Evolutionary conservation across 2,329 filamentous ascomycete genomes (phyloP).

Genomic region (Diaporthe aspalathi): DNA sequence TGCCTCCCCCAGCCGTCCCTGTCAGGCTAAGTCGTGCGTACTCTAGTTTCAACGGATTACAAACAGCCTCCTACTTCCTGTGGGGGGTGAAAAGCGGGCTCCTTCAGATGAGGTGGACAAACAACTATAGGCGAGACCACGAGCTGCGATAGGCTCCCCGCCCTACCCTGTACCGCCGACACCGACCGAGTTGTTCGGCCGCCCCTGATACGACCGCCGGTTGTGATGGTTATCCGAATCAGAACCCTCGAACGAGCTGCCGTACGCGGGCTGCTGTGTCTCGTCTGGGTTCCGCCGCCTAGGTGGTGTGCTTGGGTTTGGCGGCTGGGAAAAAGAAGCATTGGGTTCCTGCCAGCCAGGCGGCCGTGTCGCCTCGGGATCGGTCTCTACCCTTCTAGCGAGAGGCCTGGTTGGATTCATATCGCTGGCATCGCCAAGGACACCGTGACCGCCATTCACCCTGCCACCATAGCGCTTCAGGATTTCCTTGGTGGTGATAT

Average conservation of each 20-base stretch:
- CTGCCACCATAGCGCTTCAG: constrained; percentile 88
- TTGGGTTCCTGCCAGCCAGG: constrained; percentile 76
- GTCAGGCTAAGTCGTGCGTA: constrained; percentile 23
- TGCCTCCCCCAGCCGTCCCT: constrained; percentile 25
- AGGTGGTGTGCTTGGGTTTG: constrained; percentile 60
- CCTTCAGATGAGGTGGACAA: constrained; percentile 17
- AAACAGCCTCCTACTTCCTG: constrained; percentile 35
- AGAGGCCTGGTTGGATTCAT: constrained; percentile 66
- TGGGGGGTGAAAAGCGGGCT: constrained; percentile 3
- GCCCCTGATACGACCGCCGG: constrained; percentile 64
- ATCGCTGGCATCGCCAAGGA: constrained; percentile 70
- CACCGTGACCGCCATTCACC: constrained; percentile 59
- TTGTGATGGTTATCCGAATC: constrained; percentile 54
- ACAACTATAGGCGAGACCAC: constrained; percentile 17
- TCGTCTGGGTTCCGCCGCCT: constrained; percentile 62
- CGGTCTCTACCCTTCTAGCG: constrained; percentile 81
- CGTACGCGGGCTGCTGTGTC: constrained; percentile 57
- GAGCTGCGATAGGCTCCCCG: background rate
- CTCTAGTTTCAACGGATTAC: constrained; percentile 39
- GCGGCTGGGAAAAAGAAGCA: constrained; percentile 52
- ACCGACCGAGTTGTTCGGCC: constrained; percentile 61
- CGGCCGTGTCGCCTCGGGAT: constrained; percentile 62
- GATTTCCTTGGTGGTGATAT: constrained; percentile 97
- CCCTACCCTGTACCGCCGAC: constrained; percentile 57
- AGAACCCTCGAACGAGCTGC: constrained; percentile 57